phyloP scores from a whole-genome alignment of 2,329 filamentous ascomycete species.

The Purpureocillium lavendulum region DNA sequence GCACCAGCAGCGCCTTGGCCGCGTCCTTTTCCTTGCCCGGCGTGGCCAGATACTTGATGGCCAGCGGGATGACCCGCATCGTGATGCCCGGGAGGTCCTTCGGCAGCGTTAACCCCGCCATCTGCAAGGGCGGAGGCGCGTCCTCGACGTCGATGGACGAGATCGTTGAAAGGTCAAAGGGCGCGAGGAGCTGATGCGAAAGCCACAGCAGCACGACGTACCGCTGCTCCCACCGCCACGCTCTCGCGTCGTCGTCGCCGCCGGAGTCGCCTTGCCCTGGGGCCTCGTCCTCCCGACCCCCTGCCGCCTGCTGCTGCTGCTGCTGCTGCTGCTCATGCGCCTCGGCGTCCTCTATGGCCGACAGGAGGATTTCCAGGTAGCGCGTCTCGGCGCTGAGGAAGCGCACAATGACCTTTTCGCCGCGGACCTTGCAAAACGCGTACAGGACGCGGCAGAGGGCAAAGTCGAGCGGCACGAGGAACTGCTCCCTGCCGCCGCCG shows the following conservation, averaged over 20 bases:
- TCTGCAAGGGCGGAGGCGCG: slow-evolving; percentile 27
- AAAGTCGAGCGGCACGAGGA: slow-evolving; percentile 49
- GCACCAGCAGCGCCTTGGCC: slow-evolving; percentile 73
- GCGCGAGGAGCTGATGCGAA: slow-evolving; percentile 71
- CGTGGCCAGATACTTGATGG: slow-evolving; percentile 60
- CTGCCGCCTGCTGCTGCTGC: too few species aligned
- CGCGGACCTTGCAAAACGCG: slow-evolving; percentile 87
- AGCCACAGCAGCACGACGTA: slow-evolving; percentile 87
- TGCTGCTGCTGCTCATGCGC: slow-evolving; percentile 11
- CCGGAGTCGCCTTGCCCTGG: slow-evolving; percentile 4
- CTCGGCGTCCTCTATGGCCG: slow-evolving; percentile 59
- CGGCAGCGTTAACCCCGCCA: slow-evolving; percentile 47
- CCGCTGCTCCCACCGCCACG: slow-evolving; percentile 75
- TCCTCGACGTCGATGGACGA: slow-evolving; percentile 52
- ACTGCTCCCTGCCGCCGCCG: slow-evolving; percentile 20
- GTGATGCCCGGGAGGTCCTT: slow-evolving; percentile 60
- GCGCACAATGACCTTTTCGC: slow-evolving; percentile 83
- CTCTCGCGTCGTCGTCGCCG: slow-evolving; percentile 1
- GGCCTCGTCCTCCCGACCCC: too few species aligned
- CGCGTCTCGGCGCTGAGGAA: slow-evolving; percentile 87
- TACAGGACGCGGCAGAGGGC: slow-evolving; percentile 79
- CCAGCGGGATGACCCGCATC: slow-evolving; percentile 60
- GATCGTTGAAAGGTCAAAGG: slow-evolving; percentile 84
- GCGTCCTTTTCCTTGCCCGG: slow-evolving; percentile 85
- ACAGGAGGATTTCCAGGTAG: slow-evolving; percentile 72